Percentiles rank a stretch among this genome's conserved stretches.
These are phyloP conservation scores for Lactuca saligna DNA, from an alignment of 129 eudicot genomes.

Conservation along the genomic window DNA sequence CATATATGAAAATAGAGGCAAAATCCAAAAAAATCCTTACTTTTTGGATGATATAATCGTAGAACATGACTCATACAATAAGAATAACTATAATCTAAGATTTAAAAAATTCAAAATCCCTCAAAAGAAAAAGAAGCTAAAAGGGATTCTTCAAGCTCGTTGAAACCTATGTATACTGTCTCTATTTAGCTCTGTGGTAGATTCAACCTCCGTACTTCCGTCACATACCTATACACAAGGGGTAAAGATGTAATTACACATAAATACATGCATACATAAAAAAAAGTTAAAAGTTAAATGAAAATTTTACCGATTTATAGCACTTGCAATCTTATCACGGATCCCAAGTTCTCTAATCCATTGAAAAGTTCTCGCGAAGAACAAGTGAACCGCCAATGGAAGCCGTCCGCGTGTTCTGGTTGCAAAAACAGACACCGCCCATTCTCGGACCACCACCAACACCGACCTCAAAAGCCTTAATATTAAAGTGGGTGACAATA, in stretches of 20 bases:
- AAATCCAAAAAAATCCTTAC: constrained; percentile 11
- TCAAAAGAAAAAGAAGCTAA: constrained; percentile 58
- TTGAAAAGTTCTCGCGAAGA: constrained; percentile 68
- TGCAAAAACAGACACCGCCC: constrained; percentile 75
- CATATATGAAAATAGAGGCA: neutral
- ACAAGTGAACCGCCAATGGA: constrained; percentile 63
- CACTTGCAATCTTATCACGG: constrained; percentile 89
- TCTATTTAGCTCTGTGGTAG: constrained; percentile 81
- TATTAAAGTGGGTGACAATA: constrained; percentile 65
- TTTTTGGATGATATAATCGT: constrained; percentile 13
- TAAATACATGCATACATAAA: neutral
- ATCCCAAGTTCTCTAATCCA: constrained; percentile 61
- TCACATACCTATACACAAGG: constrained; percentile 61
- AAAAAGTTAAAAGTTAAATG: neutral
- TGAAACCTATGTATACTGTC: constrained; percentile 68
- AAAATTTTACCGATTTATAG: constrained; percentile 79
- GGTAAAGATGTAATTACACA: neutral
- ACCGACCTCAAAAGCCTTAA: constrained; percentile 84
- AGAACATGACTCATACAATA: constrained; percentile 29
- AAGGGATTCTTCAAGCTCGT: constrained; percentile 93
- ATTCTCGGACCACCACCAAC: constrained; percentile 75
- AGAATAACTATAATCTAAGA: neutral
- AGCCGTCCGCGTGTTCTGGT: constrained; percentile 64
- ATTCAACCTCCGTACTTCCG: constrained; percentile 86
- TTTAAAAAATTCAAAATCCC: constrained; percentile 46